Evolutionary conservation across 805 yeast species (phyloP), one percentile per base, ranked within the genome.

Genomic region (Metschnikowia aberdeeniae): DNA sequence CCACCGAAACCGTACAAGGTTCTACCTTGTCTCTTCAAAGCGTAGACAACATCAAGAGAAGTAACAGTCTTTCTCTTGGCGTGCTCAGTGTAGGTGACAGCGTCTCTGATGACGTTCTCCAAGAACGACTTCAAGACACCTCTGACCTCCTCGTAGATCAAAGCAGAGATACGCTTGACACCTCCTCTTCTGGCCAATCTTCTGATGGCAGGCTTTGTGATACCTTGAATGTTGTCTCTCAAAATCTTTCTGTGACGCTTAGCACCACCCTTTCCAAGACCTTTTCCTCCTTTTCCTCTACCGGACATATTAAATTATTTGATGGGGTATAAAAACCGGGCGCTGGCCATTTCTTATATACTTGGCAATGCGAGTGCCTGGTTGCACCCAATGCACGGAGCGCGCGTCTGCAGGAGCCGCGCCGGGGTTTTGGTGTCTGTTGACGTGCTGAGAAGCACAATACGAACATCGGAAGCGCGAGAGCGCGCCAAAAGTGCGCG

Each of bases 111-210:
- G 61, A 93, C 97, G 68, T 87, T 84, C 77, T 89, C 97, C 70
- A 92, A 82, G 86, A 92, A 92, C 47, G 96, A 80, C 79, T 90
- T 90, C 60, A 92, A 80, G 60, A 93, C 97, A 61, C 86, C 90
- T 81, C 99, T 89, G 68, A 93, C 96, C 80, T 92, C 97, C 78
- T 92, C 99, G 81, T 92, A 92, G 73, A 92, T 92, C 70, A 90
- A 80, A 73, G 96, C 98, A 55, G 98, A 92, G 67, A 92, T 92
- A 87, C 99, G 96, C 86, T 92, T 92, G 70, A 92, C 99, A 90
- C 99, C 99, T 80, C 99, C 99, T 88, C 99, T 89, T 85, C 99
- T 92, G 43, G 99, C 99, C 66, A 92, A 86, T 88, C 99, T 92
- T 82, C 99, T 89, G 70, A 92, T 92, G 69, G 99, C 99, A 70